These are phyloP conservation scores for Mortierella alpina DNA, from an alignment of 192 early-diverging fungal species.

Conservation along the genomic window DNA sequence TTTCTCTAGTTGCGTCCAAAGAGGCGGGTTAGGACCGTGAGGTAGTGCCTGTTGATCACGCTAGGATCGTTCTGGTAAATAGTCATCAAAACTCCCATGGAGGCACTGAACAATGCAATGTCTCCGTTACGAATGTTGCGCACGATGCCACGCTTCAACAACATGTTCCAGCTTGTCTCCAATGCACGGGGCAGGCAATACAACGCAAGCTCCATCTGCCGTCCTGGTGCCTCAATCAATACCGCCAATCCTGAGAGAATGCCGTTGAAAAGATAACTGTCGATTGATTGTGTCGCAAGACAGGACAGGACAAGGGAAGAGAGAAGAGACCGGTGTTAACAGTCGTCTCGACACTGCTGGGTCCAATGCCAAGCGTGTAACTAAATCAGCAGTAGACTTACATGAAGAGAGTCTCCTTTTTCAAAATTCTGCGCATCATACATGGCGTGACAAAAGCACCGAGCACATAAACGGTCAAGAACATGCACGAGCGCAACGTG, in stretches of 20 bases:
- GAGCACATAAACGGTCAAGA: slow-evolving; percentile 66
- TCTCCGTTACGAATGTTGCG: slow-evolving; percentile 76
- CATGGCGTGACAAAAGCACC: slow-evolving; percentile 66
- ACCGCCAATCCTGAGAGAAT: slow-evolving; percentile 65
- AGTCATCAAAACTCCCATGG: slow-evolving; percentile 83
- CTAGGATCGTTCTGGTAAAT: slow-evolving; percentile 84
- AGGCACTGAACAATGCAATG: slow-evolving; percentile 73
- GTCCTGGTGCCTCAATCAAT: slow-evolving; percentile 70
- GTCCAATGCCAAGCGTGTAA: not conserved
- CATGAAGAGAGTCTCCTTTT: slow-evolving; percentile 58
- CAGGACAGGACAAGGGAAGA: too few species aligned
- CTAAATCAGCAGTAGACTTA: slow-evolving; percentile 49
- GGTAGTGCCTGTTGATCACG: slow-evolving; percentile 79
- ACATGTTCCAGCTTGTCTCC: slow-evolving; percentile 73
- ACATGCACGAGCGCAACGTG: slow-evolving; percentile 67
- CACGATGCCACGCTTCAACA: slow-evolving; percentile 68
- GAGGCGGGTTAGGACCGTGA: slow-evolving; percentile 79
- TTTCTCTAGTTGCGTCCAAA: slow-evolving; percentile 78
- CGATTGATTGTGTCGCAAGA: not conserved
- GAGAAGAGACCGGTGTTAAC: too few species aligned
- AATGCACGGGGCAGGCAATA: slow-evolving; percentile 87
- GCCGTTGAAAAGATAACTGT: slow-evolving; percentile 58
- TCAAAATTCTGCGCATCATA: slow-evolving; percentile 58
- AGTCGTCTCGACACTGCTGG: not conserved
- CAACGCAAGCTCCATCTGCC: slow-evolving; percentile 82